Conservation (phyloP, 1,284 basidiomycete genomes). For the Cryptococcus jaspeensis region DNA sequence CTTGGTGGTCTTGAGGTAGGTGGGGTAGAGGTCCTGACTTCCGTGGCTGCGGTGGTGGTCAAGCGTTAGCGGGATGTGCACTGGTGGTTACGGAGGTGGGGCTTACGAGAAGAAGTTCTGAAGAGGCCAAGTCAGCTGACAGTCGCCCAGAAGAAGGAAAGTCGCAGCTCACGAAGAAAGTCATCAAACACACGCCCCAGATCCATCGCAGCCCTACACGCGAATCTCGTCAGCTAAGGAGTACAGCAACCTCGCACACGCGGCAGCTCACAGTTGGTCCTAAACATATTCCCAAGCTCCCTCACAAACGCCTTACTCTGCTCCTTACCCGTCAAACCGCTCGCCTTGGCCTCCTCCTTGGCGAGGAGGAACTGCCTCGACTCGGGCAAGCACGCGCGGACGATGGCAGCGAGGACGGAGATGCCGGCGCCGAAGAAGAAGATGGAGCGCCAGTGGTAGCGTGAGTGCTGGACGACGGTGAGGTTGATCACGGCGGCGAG, state of each 20-base stretch:
- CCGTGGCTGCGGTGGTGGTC: slow-evolving; percentile 57
- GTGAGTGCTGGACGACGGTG: slow-evolving; percentile 47
- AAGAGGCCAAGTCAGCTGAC: neutral
- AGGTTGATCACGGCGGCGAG: slow-evolving; percentile 72
- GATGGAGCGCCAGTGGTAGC: slow-evolving; percentile 54
- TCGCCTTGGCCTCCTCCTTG: slow-evolving; percentile 47
- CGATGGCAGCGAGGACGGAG: slow-evolving; percentile 67
- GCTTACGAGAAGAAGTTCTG: slow-evolving; percentile 22
- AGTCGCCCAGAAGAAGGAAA: neutral
- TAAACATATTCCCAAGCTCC: slow-evolving; percentile 72
- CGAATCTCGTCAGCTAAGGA: neutral
- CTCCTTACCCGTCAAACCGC: slow-evolving; percentile 41
- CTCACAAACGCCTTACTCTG: slow-evolving; percentile 72
- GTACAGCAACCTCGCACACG: neutral
- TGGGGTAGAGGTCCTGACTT: slow-evolving; percentile 67
- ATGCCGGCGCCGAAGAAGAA: slow-evolving; percentile 64
- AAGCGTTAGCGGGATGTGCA: neutral
- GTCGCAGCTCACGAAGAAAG: slow-evolving; percentile 31
- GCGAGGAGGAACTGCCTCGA: slow-evolving; percentile 65
- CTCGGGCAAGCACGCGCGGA: slow-evolving; percentile 77
- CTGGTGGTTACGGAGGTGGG: neutral
- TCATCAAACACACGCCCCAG: slow-evolving; percentile 63
- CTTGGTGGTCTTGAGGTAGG: slow-evolving; percentile 61
- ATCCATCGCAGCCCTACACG: slow-evolving; percentile 70
- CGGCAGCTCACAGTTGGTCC: slow-evolving; percentile 60